Conservation (phyloP, 306 rosid genomes). For the Lotus japonicus region DNA sequence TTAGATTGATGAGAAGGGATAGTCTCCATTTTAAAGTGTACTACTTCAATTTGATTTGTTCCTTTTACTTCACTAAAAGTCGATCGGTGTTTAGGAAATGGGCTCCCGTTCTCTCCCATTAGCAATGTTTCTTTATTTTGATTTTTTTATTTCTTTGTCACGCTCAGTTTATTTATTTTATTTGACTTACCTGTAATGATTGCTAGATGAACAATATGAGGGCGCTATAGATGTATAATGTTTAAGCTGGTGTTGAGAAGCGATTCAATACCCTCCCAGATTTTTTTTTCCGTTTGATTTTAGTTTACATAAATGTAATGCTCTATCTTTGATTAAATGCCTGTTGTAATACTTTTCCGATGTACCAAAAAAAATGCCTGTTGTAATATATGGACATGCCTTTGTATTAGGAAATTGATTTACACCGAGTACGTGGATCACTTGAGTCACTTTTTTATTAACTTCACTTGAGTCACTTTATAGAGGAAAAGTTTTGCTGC, state of each 20-base stretch:
- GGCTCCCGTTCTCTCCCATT: conserved; percentile 1
- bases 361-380: too few relatives aligned
- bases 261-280: not conserved
- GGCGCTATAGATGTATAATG: conserved; percentile 18
- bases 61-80: conserved; percentile 12
- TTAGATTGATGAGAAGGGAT: conserved; percentile 23
- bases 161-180: conserved; percentile 26
- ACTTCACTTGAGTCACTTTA: too few relatives aligned
- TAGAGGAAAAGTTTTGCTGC: too few relatives aligned
- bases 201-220: not conserved
- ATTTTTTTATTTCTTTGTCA: not conserved
- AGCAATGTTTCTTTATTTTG: conserved; percentile 1
- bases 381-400: too few relatives aligned
- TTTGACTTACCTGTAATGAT: conserved; percentile 9
- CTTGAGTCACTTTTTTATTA: too few relatives aligned
- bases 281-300: not conserved
- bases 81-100: conserved; percentile 25
- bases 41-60: conserved; percentile 24
- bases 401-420: too few relatives aligned
- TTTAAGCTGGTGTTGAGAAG: conserved; percentile 8
- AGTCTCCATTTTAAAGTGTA: conserved; percentile 6
- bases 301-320: not conserved
- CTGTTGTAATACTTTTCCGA: too few relatives aligned
- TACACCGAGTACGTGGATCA: too few relatives aligned
- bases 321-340: too few relatives aligned